Conservation (phyloP, 2,329 filamentous ascomycete species). For the Ophiostoma perfectum region DNA sequence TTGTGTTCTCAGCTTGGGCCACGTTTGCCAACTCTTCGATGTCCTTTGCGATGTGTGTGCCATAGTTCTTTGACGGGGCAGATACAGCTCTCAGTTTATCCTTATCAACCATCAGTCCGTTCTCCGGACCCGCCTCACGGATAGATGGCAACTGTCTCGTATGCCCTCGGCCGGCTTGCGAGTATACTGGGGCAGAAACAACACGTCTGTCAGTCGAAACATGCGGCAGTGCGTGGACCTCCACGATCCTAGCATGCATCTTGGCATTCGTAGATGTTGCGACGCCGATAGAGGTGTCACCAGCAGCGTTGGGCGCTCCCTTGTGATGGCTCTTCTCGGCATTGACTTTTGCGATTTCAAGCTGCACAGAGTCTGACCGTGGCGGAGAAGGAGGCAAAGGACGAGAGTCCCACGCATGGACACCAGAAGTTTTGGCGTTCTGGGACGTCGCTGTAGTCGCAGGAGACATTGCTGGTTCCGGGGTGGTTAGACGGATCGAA, state of each 20-base stretch:
- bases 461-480: constrained; percentile 22
- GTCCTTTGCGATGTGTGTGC: constrained; percentile 23
- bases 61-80: constrained; percentile 36
- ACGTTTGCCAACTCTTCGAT: constrained; percentile 19
- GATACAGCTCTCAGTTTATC: constrained; percentile 44
- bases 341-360: constrained; percentile 28
- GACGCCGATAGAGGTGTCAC: not conserved
- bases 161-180: constrained; percentile 36
- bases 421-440: not conserved
- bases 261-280: constrained; percentile 18
- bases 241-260: constrained; percentile 12
- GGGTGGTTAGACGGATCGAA: constrained; percentile 38
- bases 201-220: constrained; percentile 39
- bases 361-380: constrained; percentile 27
- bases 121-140: constrained; percentile 38
- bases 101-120: constrained; percentile 25
- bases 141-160: constrained; percentile 43
- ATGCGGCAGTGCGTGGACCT: not conserved
- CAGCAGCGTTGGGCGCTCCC: not conserved
- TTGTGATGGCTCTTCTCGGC: constrained; percentile 7
- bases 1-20: constrained; percentile 24
- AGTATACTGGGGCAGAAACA: constrained; percentile 48
- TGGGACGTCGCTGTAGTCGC: not conserved
- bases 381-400: constrained; percentile 49
- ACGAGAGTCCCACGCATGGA: constrained; percentile 41